Evolutionary conservation across 257 asterid genomes (phyloP), one percentile per base, ranked within the genome.

Genomic region (Striga asiatica): DNA sequence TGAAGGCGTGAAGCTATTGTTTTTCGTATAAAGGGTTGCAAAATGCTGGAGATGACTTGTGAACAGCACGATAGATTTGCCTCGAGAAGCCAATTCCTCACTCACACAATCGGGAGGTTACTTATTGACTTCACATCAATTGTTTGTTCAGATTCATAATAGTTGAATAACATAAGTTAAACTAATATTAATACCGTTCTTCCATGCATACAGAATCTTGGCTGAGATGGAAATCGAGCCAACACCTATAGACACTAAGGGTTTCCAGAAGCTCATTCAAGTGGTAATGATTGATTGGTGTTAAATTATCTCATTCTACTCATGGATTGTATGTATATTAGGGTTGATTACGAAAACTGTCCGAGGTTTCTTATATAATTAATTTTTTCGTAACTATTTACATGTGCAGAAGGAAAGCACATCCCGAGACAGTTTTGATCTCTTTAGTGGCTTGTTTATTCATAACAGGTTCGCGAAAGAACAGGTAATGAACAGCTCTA

Each of bases 61-160:
- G 95, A 86, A 72, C 94, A 83, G 68, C 96, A 89, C 39, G 98
- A 83, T 55, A 66, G 69, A 62, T 64, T 83, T 54, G 75, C 95
- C 18, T 94, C 96, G 14, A 73, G 70, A 53, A 86, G 83, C 54
- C 98, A 89, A 56, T 83, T 89, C 68, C 75, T 89, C 29, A 85
- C 98, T 27, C 98, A 86, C 80, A 68, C 85, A 16, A 65, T 89
- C 62, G 98, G 98, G 67, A 86, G 98, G 98, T 81, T 46, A 19
- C 13, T 12, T 13, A 10, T 17, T 41, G n/a, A n/a, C 37, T 57
- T 13, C 9, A 22, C 8, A n/a, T n/a, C n/a, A n/a, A n/a, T n/a
- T n/a, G n/a, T n/a, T 14, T 29, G 6, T 21, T 54, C 25, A 16
- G 50, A n/a, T 68, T 52, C 17, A 2, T 22, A 27, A 25, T 24